Evolutionary conservation across 1,139 yeast species (phyloP), one percentile per base, ranked within the genome.

Genomic region (Sugiyamaella japonica): DNA sequence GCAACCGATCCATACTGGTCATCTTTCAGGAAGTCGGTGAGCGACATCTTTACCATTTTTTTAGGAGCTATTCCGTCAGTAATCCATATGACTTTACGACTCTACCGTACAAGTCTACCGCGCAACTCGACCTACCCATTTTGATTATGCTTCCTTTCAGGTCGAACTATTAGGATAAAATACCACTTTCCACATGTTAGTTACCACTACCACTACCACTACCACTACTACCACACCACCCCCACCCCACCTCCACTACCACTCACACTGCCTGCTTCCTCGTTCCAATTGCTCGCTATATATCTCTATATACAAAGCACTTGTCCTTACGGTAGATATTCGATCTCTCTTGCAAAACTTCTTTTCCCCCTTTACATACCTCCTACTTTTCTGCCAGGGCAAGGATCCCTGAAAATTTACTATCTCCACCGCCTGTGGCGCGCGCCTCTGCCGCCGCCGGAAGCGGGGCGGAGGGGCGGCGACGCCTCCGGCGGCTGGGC

Each of bases 41-140:
- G 74, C 70, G 78, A 82, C 82, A 80, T 78, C 73, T 76, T 80
- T 57, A 72, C 73, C 69, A 72, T 73, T 69, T 77, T 79, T 66
- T 78, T 79, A 66, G 83, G 83, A 41, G 51, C 52, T 55, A 38
- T 23, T 3, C 2, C 5, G 16, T 20, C 10, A n/a, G 47, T 13
- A n/a, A 43, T 28, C n/a, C n/a, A n/a, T n/a, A n/a, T n/a, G n/a
- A n/a, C n/a, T n/a, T n/a, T n/a, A n/a, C n/a, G n/a, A 7, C 43
- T 12, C 28, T 17, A 7, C 29, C 25, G 16, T 3, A 20, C 25
- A 3, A 20, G 9, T 23, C 13, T 17, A 15, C 7, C 46, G 10
- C 1, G 8, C 15, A 10, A 9, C 32, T 1, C 29, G 7, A 29
- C 48, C 9, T 44, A 44, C 48, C 48, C 48, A 44, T 44, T 28